Percentiles rank a stretch among this genome's conserved stretches.
These are phyloP conservation scores for Brasenia schreberi DNA, from an alignment of 164 flowering plant species.

Conservation along the genomic window DNA sequence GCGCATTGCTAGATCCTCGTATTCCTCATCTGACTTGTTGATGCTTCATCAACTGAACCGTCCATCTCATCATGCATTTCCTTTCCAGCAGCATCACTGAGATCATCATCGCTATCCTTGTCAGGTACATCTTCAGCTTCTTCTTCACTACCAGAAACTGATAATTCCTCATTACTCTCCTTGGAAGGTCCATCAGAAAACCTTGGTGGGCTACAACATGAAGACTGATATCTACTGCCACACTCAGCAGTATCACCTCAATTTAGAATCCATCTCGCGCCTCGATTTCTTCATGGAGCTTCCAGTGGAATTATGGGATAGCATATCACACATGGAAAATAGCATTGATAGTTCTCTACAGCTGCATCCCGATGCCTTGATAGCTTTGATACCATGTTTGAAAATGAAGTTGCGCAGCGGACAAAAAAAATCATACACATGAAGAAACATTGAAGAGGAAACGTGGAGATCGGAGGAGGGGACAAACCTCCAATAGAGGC, in stretches of 20 bases:
- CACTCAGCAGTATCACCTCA: slow-evolving; percentile 50
- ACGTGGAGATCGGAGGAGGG: too few species aligned
- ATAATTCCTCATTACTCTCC: slow-evolving; percentile 77
- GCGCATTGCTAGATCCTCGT: slow-evolving; percentile 88
- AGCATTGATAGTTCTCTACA: too few species aligned
- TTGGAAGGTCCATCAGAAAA: slow-evolving; percentile 65
- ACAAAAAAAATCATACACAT: too few species aligned
- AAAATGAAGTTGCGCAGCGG: too few species aligned
- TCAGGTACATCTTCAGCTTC: slow-evolving; percentile 68
- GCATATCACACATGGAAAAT: too few species aligned
- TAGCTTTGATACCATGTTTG: too few species aligned
- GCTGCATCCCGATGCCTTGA: too few species aligned
- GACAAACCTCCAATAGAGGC: too few species aligned
- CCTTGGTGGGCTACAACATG: slow-evolving; percentile 86
- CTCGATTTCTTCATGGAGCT: too few species aligned
- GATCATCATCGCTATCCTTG: slow-evolving; percentile 69
- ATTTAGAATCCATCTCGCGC: too few species aligned
- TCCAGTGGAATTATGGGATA: too few species aligned
- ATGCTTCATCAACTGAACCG: slow-evolving; percentile 93
- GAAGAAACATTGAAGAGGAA: too few species aligned
- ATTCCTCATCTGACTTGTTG: slow-evolving; percentile 92
- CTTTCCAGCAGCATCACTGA: slow-evolving; percentile 44
- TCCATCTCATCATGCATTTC: slow-evolving; percentile 60
- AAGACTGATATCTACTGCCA: slow-evolving; percentile 66
- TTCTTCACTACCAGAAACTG: slow-evolving; percentile 85